phyloP scores from a whole-genome alignment of 2,329 filamentous ascomycete species.

The Fonsecaea monophora region DNA sequence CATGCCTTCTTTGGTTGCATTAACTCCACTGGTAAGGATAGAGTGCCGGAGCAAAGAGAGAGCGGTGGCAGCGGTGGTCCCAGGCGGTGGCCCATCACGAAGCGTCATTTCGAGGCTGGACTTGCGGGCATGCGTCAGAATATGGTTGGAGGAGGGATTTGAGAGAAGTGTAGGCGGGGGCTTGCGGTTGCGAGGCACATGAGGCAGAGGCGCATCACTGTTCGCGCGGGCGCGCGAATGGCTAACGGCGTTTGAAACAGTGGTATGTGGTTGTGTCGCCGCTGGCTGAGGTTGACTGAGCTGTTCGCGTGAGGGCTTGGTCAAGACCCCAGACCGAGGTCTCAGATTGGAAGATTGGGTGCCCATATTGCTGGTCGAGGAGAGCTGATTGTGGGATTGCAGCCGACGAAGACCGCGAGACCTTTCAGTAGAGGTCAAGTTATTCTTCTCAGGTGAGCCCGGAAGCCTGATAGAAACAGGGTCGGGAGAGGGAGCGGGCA shows the following conservation, averaged over 20 bases:
- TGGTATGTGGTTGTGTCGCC: constrained; percentile 40
- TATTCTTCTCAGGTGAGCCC: constrained; percentile 37
- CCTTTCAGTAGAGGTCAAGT: constrained; percentile 67
- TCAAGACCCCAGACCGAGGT: constrained; percentile 22
- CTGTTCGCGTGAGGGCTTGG: constrained; percentile 35
- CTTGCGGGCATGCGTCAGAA: constrained; percentile 53
- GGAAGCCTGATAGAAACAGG: constrained; percentile 30
- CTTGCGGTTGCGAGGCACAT: constrained; percentile 43
- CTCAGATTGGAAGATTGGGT: constrained; percentile 42
- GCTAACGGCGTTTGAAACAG: constrained; percentile 40
- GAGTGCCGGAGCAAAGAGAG: constrained; percentile 57
- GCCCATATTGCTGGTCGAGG: constrained; percentile 52
- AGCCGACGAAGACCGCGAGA: constrained; percentile 74
- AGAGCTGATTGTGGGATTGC: constrained; percentile 74
- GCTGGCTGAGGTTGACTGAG: constrained; percentile 60
- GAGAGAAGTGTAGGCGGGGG: constrained; percentile 40
- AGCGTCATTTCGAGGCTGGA: constrained; percentile 74
- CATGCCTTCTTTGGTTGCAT: constrained; percentile 64
- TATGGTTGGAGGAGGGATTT: constrained; percentile 51
- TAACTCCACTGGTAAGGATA: constrained; percentile 57
- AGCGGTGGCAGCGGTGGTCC: constrained; percentile 58
- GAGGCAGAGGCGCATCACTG: constrained; percentile 67
- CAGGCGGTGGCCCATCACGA: constrained; percentile 77
- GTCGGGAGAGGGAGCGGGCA: constrained; percentile 28
- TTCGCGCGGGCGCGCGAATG: constrained; percentile 65